Evolutionary conservation across 2,329 filamentous ascomycete genomes (phyloP).

Genomic region (Botrytis hyacinthi): DNA sequence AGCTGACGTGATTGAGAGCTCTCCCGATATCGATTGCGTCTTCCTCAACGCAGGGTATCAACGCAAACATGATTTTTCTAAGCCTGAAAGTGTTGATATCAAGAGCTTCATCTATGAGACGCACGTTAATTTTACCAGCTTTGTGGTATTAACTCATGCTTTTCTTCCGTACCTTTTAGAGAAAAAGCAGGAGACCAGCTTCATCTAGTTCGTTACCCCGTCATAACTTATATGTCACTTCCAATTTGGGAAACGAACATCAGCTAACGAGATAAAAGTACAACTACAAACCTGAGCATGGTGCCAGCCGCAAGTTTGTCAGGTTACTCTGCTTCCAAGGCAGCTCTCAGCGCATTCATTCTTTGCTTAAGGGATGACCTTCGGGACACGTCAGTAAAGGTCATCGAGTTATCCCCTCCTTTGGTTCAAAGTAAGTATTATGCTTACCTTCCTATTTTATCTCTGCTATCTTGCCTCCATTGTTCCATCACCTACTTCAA

Average conservation of each 20-base stretch:
- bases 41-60: slow-evolving; percentile 39
- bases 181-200: slow-evolving; percentile 22
- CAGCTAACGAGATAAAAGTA: slow-evolving; percentile 21
- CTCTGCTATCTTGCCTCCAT: not conserved
- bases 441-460: not conserved
- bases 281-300: slow-evolving; percentile 27
- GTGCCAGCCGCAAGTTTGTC: slow-evolving; percentile 34
- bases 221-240: no score
- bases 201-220: slow-evolving; percentile 26
- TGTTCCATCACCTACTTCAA: not conserved
- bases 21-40: slow-evolving; percentile 35
- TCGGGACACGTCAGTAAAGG: slow-evolving; percentile 38
- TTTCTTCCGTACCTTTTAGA: slow-evolving; percentile 34
- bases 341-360: slow-evolving; percentile 45
- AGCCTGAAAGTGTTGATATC: slow-evolving; percentile 26
- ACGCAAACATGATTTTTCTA: slow-evolving; percentile 28
- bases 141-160: slow-evolving; percentile 33
- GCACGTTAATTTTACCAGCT: slow-evolving; percentile 35
- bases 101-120: not conserved
- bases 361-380: slow-evolving; percentile 46
- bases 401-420: slow-evolving; percentile 45
- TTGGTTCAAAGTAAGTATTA: slow-evolving; percentile 31
- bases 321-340: slow-evolving; percentile 47
- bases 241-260: not conserved
- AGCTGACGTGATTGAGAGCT: not conserved